These are phyloP conservation scores for Adansonia gregorii DNA, from an alignment of 441 rosid species.

Conservation along the genomic window DNA sequence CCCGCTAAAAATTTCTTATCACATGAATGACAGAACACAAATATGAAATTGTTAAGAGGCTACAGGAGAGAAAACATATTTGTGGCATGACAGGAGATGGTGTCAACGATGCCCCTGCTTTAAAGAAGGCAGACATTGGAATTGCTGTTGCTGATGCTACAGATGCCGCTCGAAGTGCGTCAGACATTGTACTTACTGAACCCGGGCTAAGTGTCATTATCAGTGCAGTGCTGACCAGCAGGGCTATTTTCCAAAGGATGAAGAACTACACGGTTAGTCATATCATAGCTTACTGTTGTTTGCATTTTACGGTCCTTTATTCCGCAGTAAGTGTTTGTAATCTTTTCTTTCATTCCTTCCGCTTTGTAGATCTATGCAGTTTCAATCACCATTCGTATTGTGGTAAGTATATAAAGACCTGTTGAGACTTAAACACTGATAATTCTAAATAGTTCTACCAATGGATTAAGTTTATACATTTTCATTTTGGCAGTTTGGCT, in stretches of 20 bases:
- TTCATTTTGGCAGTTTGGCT: constrained; percentile 68
- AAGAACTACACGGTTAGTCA: constrained; percentile 84
- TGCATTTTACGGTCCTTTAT: neutral
- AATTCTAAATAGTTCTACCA: neutral
- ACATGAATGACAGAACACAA: constrained; percentile 59
- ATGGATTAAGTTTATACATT: neutral
- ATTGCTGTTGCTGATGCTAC: constrained; percentile 94
- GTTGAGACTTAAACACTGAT: neutral
- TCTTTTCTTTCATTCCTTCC: neutral
- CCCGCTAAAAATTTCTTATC: constrained; percentile 13
- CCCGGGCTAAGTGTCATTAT: constrained; percentile 88
- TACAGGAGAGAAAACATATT: constrained; percentile 85
- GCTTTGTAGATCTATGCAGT: constrained; percentile 83
- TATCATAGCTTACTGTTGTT: constrained; percentile 7
- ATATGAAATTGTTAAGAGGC: constrained; percentile 79
- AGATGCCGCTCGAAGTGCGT: constrained; percentile 89
- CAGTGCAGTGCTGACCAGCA: constrained; percentile 89
- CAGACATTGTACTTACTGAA: constrained; percentile 91
- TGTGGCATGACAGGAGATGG: constrained; percentile 98
- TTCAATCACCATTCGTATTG: constrained; percentile 88
- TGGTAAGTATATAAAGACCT: constrained; percentile 52
- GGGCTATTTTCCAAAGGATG: constrained; percentile 96
- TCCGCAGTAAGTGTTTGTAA: constrained; percentile 8
- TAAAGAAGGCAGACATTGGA: constrained; percentile 91
- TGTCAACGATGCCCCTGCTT: constrained; percentile 91